Conservation (phyloP, 1,284 basidiomycete genomes). For the Leccinum pachyderme region DNA sequence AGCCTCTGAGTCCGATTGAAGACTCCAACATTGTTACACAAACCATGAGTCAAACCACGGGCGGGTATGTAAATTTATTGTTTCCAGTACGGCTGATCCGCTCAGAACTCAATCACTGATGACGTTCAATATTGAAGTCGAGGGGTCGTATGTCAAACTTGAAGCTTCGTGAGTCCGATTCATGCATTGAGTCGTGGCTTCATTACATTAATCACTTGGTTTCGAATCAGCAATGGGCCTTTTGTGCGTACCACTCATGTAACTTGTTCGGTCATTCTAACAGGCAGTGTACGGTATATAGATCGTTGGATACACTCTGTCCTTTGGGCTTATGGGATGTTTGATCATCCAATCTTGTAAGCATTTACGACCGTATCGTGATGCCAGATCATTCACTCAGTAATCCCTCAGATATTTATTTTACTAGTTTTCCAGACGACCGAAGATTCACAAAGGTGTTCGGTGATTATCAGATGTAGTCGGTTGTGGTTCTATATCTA, state of each 20-base stretch:
- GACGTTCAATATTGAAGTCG: no score
- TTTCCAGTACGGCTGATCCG: not conserved
- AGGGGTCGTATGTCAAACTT: no score
- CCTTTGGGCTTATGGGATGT: conserved; percentile 7
- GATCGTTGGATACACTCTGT: conserved; percentile 4
- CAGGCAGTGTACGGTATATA: not conserved
- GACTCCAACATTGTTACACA: no score
- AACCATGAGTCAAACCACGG: no score
- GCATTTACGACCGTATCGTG: not conserved
- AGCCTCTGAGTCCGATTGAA: no score
- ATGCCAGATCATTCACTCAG: not conserved
- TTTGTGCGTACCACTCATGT: not conserved
- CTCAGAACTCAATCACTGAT: not conserved
- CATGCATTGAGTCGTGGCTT: not conserved
- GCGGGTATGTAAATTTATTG: not conserved
- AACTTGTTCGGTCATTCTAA: no score
- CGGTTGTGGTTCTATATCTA: not conserved
- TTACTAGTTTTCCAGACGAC: conserved; percentile 11
- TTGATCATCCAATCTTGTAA: not conserved
- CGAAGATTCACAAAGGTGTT: conserved; percentile 4
- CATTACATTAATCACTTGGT: not conserved
- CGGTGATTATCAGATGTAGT: not conserved
- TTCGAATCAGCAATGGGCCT: not conserved
- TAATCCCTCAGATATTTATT: conserved; percentile 10
- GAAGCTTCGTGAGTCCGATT: not conserved